These are phyloP conservation scores for Nothopassalora personata DNA, from an alignment of 2,329 filamentous ascomycete genomes.

Conservation along the genomic window DNA sequence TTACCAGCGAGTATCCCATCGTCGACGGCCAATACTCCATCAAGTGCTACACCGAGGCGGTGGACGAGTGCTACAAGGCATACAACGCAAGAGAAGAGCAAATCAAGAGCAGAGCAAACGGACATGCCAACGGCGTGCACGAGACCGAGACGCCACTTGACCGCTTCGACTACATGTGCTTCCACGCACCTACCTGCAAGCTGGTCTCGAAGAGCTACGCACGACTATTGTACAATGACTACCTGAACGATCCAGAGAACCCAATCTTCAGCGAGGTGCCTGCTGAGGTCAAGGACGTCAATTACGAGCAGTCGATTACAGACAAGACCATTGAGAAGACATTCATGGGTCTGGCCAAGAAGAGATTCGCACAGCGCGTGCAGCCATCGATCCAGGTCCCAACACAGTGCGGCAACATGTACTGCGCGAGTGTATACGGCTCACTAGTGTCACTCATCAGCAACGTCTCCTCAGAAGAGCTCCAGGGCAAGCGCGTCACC, in stretches of 20 bases:
- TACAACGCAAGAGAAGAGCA: constrained; percentile 47
- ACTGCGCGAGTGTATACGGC: constrained; percentile 49
- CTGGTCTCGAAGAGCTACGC: constrained; percentile 52
- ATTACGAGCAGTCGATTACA: constrained; percentile 44
- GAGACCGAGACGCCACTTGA: constrained; percentile 44
- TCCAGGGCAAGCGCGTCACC: constrained; percentile 48
- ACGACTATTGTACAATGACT: constrained; percentile 50
- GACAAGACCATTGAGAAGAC: constrained; percentile 52
- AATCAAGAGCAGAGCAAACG: constrained; percentile 40
- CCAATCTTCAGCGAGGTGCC: constrained; percentile 48
- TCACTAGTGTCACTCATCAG: constrained; percentile 45
- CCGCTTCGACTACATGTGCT: constrained; percentile 52
- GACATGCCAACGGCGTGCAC: constrained; percentile 38
- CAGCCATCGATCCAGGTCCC: constrained; percentile 47
- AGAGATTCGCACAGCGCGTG: constrained; percentile 46
- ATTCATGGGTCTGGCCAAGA: constrained; percentile 49
- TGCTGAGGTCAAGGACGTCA: constrained; percentile 43
- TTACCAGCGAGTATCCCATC: constrained; percentile 50
- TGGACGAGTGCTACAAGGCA: constrained; percentile 50
- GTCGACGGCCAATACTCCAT: constrained; percentile 51
- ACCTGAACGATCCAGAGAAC: constrained; percentile 43
- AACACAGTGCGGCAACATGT: constrained; percentile 53
- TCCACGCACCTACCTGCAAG: constrained; percentile 52
- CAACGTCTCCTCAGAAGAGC: constrained; percentile 41
- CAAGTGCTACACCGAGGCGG: constrained; percentile 50